Base-by-base conservation (phyloP, 139 green algal genomes). In the Gonium pectorale region DNA sequence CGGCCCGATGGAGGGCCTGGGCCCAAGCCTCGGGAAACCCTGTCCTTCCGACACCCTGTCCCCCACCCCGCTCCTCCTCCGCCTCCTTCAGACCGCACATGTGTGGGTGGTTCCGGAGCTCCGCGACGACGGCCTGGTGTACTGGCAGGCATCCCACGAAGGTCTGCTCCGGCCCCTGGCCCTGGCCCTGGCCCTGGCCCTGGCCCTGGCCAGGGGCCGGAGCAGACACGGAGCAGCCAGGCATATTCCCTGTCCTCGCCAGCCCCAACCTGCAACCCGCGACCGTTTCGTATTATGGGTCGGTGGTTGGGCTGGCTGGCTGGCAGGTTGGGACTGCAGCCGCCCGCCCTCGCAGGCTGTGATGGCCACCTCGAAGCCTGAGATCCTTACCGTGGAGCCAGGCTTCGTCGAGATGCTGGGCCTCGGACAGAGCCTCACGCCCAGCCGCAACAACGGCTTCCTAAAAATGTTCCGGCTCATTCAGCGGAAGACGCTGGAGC, bases 401-500 rank as follows among this genome's bases (percentile, higher is more conserved):
- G 87, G 88, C 81, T 99, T 99, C 87, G 98, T 99, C 43, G 88
- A 96, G 51, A 84, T 90, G 83, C 92, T 99, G 68, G 98, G 98
- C 5, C 88, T 99, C 73, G 94, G 96, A 80, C 97, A 99, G 92
- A 97, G 89, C 79, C 90, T 99, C 35, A 99, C 97, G 2, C 98
- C 97, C 37, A 96, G 90, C 13, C 91, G 97, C 80, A 99, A 98
- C 91, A 99, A 99, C 90, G 98, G 98, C 67, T 99, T 98, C 90
- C 90, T 98, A 31, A 98, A 98, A 91, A 99, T 99, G 95, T 95
- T 99, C 81, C 86, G 88, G 59, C 88, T 98, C 22, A 98, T 99
- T 94, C 87, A 88, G 81, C 46, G 71, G n/a, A 87, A 90, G 80
- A 63, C 86, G 26, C 78, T 86, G 44, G 83, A 70, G 41, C 52